Base-by-base conservation (phyloP, 140 eudicot species). In the Senecio squalidus region DNA sequence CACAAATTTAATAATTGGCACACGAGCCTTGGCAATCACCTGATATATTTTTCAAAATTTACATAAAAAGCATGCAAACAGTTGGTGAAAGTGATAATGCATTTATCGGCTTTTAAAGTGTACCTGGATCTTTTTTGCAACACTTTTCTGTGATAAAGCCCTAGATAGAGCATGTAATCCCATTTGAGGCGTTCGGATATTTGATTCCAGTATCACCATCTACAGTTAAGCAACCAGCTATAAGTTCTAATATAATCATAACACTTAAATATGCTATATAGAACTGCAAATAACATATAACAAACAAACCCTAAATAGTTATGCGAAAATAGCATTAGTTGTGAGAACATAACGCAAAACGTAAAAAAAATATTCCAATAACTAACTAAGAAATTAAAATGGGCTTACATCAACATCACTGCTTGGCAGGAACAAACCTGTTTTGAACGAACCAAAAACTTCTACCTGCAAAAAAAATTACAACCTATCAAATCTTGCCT, bases 41-140 rank as follows among this genome's bases (percentile, higher is more conserved):
- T 84, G 55, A 60, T 46, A 72, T 13, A 56, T 45, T 21, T 62
- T 39, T 62, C 9, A 67, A 31, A n/a, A 54, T 4, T 22, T 26
- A 64, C 16, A 70, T 38, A 53, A 17, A 51, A 13, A 48, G 6
- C 46, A 16, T 25, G 33, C 7, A 20, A 24, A 48, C 4, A 38
- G 49, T 10, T 38, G 21, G 21, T 14, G 16, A 39, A 33, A 56
- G 36, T 23, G 11, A 23, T 67, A 24, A 28, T 24, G 17, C 9
- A 39, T 72, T 29, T 15, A n/a, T 26, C 18, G 29, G 47, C 38
- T 4, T n/a, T 25, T 15, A 21, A 40, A 38, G 10, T 5, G 41
- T 45, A 90, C 98, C 96, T 91, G 98, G 46, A 91, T 91, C 74
- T 86, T 83, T 76, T 80, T 91, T 62, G 88, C 96, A 49, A 91